Evolutionary conservation across 805 yeast species (phyloP).

Genomic region (Zygosaccharomyces kombuchaensis): DNA sequence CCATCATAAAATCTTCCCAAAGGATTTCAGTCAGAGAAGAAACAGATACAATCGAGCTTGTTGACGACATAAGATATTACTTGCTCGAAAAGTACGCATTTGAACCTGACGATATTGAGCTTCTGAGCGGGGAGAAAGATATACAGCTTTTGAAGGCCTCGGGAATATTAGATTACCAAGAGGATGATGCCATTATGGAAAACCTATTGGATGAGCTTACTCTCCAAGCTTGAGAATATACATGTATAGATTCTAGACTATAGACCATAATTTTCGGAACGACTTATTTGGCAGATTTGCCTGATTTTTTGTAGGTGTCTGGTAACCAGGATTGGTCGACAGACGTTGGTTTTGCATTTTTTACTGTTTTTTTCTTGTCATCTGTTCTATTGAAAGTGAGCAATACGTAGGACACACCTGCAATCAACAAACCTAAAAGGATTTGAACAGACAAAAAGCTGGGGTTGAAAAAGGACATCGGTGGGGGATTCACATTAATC

Average conservation of each 20-base stretch:
- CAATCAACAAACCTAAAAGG: conserved; percentile 47
- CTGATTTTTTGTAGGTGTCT: conserved; percentile 44
- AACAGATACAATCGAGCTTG: conserved; percentile 73
- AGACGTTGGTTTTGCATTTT: conserved; percentile 1
- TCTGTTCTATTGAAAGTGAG: conserved; percentile 3
- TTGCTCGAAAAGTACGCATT: conserved; percentile 35
- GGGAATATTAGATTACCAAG: conserved; percentile 23
- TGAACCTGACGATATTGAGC: conserved; percentile 29
- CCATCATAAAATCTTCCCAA: conserved; percentile 45
- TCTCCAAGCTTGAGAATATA: conserved; percentile 38
- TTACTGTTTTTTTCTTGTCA: conserved; percentile 8
- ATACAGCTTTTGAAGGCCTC: conserved; percentile 17
- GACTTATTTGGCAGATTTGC: conserved; percentile 26
- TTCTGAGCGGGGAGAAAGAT: conserved; percentile 21
- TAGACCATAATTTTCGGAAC: neutral
- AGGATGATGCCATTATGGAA: conserved; percentile 41
- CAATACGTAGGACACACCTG: conserved; percentile 44
- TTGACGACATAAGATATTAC: conserved; percentile 73
- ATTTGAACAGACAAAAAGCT: conserved; percentile 61
- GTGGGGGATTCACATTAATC: conserved; percentile 55
- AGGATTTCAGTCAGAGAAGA: conserved; percentile 60
- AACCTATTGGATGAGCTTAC: conserved; percentile 37
- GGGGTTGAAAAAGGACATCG: conserved; percentile 69
- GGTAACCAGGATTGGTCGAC: conserved; percentile 57
- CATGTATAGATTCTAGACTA: neutral